phyloP scores from a whole-genome alignment of 257 asterid species.

The Knoxia roxburghii region DNA sequence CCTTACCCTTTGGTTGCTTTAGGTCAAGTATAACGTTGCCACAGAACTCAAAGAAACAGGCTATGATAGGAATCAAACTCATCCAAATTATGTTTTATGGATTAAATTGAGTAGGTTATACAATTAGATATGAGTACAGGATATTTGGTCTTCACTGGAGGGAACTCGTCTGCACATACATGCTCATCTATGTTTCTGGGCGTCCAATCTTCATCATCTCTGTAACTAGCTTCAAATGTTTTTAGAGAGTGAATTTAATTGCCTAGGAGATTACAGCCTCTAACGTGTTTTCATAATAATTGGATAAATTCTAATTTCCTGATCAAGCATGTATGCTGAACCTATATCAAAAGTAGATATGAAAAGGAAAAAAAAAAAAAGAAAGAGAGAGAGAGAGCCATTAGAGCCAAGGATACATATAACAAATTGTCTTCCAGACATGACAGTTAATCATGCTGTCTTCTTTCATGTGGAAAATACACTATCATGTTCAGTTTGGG shows the following conservation, averaged over 20 bases:
- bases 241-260: background rate
- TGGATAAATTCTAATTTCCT: background rate
- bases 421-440: no score
- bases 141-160: background rate
- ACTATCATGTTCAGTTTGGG: background rate
- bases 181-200: no score
- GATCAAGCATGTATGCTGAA: background rate
- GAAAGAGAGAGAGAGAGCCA: background rate
- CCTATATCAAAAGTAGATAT: no score
- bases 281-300: no score
- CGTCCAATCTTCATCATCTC: no score
- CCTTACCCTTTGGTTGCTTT: background rate
- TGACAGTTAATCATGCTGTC: background rate
- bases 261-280: background rate
- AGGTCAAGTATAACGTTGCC: background rate
- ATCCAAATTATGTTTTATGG: background rate
- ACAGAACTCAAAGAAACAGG: background rate
- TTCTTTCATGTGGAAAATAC: background rate
- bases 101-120: background rate
- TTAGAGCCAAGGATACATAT: background rate
- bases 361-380: background rate
- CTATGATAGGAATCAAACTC: background rate
- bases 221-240: no score
- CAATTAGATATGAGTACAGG: background rate
- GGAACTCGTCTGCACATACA: background rate